A percentile compares a stretch with the other conserved stretches of the same genome.
phyloP scores from a whole-genome alignment of 225 moss, liverwort and hornwort species.

The Climacium dendroides region DNA sequence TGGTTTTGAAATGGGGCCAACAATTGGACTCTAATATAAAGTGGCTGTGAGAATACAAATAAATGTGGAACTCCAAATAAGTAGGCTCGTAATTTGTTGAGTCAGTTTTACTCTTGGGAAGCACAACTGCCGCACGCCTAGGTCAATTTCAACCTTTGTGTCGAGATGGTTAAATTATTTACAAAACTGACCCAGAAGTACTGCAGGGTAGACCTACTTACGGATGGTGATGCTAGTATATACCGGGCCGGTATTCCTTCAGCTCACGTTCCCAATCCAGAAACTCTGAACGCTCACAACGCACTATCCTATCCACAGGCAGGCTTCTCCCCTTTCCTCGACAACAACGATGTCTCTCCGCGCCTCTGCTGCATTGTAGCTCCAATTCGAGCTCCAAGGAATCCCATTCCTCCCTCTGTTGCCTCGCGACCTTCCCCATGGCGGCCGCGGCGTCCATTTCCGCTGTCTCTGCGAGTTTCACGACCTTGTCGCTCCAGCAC shows the following conservation, averaged over 20 bases:
- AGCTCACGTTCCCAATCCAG: background rate
- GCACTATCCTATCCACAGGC: background rate
- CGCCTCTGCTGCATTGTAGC: background rate
- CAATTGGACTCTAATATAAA: background rate
- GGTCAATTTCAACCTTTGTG: background rate
- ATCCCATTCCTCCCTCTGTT: background rate
- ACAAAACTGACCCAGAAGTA: background rate
- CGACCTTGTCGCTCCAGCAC: conserved; percentile 1
- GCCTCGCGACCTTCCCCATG: background rate
- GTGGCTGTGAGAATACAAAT: fast-evolving
- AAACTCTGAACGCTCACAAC: background rate
- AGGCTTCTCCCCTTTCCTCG: background rate
- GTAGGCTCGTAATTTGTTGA: fast-evolving
- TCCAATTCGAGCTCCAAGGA: background rate
- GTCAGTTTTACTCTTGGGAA: background rate
- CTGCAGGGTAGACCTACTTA: background rate
- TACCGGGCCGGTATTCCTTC: background rate
- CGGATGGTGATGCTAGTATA: no score
- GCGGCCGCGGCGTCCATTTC: conserved; percentile 26
- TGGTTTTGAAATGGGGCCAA: fast-evolving
- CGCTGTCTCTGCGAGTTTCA: conserved; percentile 11
- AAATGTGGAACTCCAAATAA: background rate
- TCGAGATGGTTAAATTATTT: background rate
- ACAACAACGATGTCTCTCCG: background rate
- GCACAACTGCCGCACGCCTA: fast-evolving